Base-by-base conservation (phyloP, 2,329 filamentous ascomycete genomes). In the Fusarium austroafricanum region DNA sequence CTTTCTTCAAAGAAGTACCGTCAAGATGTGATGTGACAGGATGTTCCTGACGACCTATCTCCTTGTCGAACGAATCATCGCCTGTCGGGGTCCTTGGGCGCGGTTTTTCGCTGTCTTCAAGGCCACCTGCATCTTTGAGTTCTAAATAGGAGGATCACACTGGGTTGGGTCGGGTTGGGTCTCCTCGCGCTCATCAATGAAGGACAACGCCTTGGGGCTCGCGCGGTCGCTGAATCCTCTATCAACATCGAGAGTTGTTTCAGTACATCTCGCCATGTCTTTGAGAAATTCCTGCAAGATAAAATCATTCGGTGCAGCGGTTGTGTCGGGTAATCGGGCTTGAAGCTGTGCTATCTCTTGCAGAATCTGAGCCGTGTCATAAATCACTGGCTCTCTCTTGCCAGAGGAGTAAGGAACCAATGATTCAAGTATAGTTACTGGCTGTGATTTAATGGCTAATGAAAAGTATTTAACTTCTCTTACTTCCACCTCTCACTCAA, bases 191-290 rank as follows among this genome's bases (percentile, higher is more conserved):
- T 56, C 54, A 8, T 44, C 15, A 1, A 51, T 35, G 0, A 42
- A 39, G 1, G 51, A 61, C 1, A 68, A 3, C 0, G 47, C 49
- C 9, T 4, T 39, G 0, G 47, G 29, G 11, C 53, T 54, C 8
- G 14, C 20, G 0, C n/a, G 15, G 20, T 51, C 54, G 3, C 33
- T 52, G 5, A 15, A 45, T 0, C 21, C 11, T 4, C 4, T 5
- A 38, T 40, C 8, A 1, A 2, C 26, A 9, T 61, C 59, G 0
- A 65, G 10, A 2, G 42, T 45, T 17, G 28, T 8, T 31, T 68
- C 55, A 0, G 65, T 68, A 33, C 65, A 61, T 2, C 28, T 46
- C 5, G 50, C 54, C 65, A 68, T 65, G 0, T 68, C 55, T 10
- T 68, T 60, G 0, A 68, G 29, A 3, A 65, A 68, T 3, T 4